Conservation (phyloP, 78 protist genomes). For the Dictyostelium discoideum region DNA sequence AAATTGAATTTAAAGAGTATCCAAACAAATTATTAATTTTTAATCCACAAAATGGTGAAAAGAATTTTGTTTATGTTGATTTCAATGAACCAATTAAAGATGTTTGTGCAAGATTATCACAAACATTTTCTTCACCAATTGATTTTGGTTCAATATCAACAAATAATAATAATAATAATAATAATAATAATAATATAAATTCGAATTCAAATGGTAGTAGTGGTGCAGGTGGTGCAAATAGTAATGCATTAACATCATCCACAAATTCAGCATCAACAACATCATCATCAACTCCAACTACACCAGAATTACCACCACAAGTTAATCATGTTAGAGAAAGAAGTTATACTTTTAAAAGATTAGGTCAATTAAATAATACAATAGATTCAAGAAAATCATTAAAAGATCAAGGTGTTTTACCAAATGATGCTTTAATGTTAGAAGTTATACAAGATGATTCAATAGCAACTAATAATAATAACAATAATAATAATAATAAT, state of each 20-base stretch:
- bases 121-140: neutral
- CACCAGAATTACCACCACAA: constrained; percentile 4
- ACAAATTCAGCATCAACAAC: neutral
- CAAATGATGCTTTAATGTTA: constrained; percentile 61
- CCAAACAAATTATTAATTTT: constrained; percentile 52
- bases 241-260: neutral
- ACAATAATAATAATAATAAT: neutral
- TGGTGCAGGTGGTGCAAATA: neutral
- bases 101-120: constrained; percentile 42
- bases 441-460: neutral
- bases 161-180: too few relatives aligned
- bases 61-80: constrained; percentile 60
- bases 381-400: constrained; percentile 30
- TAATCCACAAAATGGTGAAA: constrained; percentile 56
- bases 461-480: neutral
- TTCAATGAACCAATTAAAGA: constrained; percentile 70
- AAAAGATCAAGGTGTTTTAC: constrained; percentile 53
- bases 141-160: neutral
- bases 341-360: constrained; percentile 42
- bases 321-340: constrained; percentile 28
- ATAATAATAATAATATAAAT: neutral
- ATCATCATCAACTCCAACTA: neutral
- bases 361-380: constrained; percentile 38
- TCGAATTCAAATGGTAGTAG: neutral
- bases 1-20: constrained; percentile 54